These are phyloP conservation scores for Xylariaceae sp. DNA, from an alignment of 2,329 filamentous ascomycete genomes.

Conservation along the genomic window DNA sequence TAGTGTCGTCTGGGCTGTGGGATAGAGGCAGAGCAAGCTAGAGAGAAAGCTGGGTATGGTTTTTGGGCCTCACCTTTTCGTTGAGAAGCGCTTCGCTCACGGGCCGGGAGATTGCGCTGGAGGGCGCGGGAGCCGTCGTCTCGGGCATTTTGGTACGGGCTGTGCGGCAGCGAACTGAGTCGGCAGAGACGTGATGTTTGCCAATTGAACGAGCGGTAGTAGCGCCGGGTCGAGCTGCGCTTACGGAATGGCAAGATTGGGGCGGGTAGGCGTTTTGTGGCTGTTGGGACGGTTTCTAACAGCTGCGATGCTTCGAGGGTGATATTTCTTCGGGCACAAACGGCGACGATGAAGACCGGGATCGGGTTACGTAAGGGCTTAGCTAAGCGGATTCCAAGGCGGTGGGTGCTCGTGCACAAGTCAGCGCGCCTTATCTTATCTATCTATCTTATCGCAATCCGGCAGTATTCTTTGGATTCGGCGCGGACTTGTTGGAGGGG, in stretches of 20 bases:
- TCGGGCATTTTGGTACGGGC: conserved; percentile 47
- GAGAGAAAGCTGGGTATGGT: conserved; percentile 1
- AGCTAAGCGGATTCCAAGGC: conserved; percentile 4
- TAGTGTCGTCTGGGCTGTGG: conserved; percentile 14
- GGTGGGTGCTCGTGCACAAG: conserved; percentile 6
- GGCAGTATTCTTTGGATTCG: conserved; percentile 22
- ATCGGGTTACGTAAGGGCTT: conserved; percentile 13
- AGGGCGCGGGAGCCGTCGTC: conserved; percentile 50
- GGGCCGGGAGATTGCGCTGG: conserved; percentile 69
- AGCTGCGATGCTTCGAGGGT: neutral
- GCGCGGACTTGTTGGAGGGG: conserved; percentile 17
- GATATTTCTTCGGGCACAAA: conserved; percentile 17
- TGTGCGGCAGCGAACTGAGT: conserved; percentile 13
- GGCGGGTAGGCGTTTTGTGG: conserved; percentile 7
- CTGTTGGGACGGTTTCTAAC: conserved; percentile 15
- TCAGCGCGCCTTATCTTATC: conserved; percentile 3
- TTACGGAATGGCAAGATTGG: conserved; percentile 14
- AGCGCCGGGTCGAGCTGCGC: conserved; percentile 6
- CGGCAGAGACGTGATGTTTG: conserved; percentile 2
- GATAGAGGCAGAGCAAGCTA: neutral
- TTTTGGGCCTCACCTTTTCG: conserved; percentile 73
- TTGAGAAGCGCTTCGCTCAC: conserved; percentile 97
- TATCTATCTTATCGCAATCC: conserved; percentile 16
- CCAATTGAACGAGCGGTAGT: conserved; percentile 17
- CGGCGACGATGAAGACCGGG: conserved; percentile 12